Evolutionary conservation across 148 eudicot species (phyloP).

Genomic region (Camellia japonica): DNA sequence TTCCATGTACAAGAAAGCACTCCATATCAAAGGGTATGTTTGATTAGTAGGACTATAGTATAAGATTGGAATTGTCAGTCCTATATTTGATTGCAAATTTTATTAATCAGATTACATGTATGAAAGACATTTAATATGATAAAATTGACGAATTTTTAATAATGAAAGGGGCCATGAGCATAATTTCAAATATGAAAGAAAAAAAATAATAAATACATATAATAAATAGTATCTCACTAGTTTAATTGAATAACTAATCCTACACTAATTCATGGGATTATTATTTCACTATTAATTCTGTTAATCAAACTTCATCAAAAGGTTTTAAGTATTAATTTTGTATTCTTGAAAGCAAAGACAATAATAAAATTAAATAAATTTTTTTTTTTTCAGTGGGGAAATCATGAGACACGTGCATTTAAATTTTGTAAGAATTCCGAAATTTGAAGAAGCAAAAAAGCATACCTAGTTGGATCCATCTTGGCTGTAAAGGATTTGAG

Average conservation of each 20-base stretch:
- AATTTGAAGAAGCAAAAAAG: neutral
- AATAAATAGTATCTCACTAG: too few relatives aligned
- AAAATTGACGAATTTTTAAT: too few relatives aligned
- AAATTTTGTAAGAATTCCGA: neutral
- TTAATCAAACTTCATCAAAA: neutral
- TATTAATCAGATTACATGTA: neutral
- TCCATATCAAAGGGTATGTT: too few relatives aligned
- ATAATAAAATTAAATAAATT: neutral
- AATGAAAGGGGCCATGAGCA: too few relatives aligned
- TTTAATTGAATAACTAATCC: too few relatives aligned
- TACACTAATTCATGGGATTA: too few relatives aligned
- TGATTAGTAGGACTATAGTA: too few relatives aligned
- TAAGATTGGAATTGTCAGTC: too few relatives aligned
- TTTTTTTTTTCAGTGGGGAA: neutral
- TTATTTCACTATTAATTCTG: too few relatives aligned
- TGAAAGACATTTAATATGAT: too few relatives aligned
- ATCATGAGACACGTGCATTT: neutral
- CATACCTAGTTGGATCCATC: slow-evolving; percentile 82
- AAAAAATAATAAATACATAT: too few relatives aligned
- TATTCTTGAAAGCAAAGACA: neutral
- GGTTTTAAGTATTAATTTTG: neutral
- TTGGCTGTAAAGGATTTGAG: slow-evolving; percentile 85
- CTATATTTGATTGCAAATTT: neutral
- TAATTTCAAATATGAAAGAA: too few relatives aligned
- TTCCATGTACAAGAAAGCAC: neutral